Percentiles rank a stretch among this genome's conserved stretches.
Conservation (phyloP, 371 early-diverging fungal genomes). For the Catenaria anguillulae region DNA sequence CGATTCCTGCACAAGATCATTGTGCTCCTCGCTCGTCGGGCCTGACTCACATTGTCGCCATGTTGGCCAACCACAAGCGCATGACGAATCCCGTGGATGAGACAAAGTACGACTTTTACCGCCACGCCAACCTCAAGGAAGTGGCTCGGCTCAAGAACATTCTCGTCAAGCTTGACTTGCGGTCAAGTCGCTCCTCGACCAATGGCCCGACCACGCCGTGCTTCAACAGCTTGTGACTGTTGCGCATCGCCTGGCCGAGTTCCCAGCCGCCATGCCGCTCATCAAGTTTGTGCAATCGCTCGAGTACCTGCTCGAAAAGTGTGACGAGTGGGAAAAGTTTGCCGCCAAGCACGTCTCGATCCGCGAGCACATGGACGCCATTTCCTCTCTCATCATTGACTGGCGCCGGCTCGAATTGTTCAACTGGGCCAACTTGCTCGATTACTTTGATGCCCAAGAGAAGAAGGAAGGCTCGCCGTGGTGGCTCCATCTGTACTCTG, state of each 20-base stretch:
- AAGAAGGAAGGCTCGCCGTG: slow-evolving; percentile 47
- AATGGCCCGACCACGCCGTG: slow-evolving; percentile 87
- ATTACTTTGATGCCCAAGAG: slow-evolving; percentile 55
- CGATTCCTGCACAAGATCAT: background rate
- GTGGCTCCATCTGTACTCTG: slow-evolving; percentile 79
- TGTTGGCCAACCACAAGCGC: background rate
- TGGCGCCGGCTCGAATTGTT: slow-evolving; percentile 88
- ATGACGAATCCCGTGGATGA: background rate
- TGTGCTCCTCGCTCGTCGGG: background rate
- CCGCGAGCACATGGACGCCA: slow-evolving; percentile 20
- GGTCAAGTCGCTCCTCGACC: slow-evolving; percentile 45
- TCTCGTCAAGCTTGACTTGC: slow-evolving; percentile 42
- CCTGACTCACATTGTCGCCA: background rate
- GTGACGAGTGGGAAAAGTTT: slow-evolving; percentile 89
- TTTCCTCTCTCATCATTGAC: slow-evolving; percentile 54
- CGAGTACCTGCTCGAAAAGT: slow-evolving; percentile 68
- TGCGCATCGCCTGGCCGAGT: slow-evolving; percentile 48
- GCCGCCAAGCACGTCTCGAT: slow-evolving; percentile 72
- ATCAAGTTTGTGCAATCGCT: slow-evolving; percentile 80
- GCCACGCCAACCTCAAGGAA: slow-evolving; percentile 58
- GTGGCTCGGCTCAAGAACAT: slow-evolving; percentile 48
- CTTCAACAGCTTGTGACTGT: slow-evolving; percentile 55
- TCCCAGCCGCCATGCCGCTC: slow-evolving; percentile 68
- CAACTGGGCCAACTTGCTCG: slow-evolving; percentile 76
- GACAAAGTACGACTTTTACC: slow-evolving; percentile 62